Conservation (phyloP, 306 rosid species). For the peach (Prunus persica) region Prunus_persica_NCBIv2 NC_034013.1:3467001-3467500, state of each 20-base stretch:
- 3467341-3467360: slow-evolving; percentile 70
- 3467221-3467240: slow-evolving; percentile 32
- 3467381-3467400: slow-evolving; percentile 86
- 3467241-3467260: slow-evolving; percentile 39
- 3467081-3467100: slow-evolving; percentile 34
- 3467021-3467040: slow-evolving; percentile 67
- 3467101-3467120: slow-evolving; percentile 55
- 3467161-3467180: slow-evolving; percentile 38
- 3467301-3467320: slow-evolving; percentile 47
- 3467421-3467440: slow-evolving; percentile 57
- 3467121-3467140: slow-evolving; percentile 50
- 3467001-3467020: slow-evolving; percentile 70
- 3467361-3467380: slow-evolving; percentile 81
- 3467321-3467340: slow-evolving; percentile 81
- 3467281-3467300: slow-evolving; percentile 17
- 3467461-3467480: neutral
- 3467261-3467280: slow-evolving; percentile 32
- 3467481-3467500: neutral
- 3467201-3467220: slow-evolving; percentile 55
- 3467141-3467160: slow-evolving; percentile 59
- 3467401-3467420: slow-evolving; percentile 63
- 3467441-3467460: slow-evolving; percentile 63
- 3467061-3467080: slow-evolving; percentile 29
- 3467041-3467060: slow-evolving; percentile 33
- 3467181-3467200: slow-evolving; percentile 45